A percentile compares a stretch with the other conserved stretches of the same genome.
Evolutionary conservation across 306 rosid genomes (phyloP).

Genomic region (Inga oerstediana): DNA sequence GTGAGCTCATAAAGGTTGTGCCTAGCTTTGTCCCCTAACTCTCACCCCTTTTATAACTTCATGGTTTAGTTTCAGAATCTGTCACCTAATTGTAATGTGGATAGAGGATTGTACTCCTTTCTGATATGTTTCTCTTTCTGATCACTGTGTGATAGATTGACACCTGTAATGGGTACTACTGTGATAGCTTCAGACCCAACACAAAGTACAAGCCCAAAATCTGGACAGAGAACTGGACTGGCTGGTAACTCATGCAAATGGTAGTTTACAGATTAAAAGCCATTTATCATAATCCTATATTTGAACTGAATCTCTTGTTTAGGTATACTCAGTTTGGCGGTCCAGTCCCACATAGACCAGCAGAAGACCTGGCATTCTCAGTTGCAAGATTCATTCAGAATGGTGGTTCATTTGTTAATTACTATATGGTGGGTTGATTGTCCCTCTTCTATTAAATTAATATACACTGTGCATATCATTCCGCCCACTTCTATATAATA

Average conservation of each 20-base stretch:
- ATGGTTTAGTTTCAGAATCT: not conserved
- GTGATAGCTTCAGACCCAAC: conserved; percentile 85
- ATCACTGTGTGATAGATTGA: conserved; percentile 60
- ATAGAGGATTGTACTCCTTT: not conserved
- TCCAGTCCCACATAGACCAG: conserved; percentile 78
- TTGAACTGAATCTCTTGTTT: conserved; percentile 19
- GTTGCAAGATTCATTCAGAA: conserved; percentile 85
- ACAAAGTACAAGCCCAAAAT: conserved; percentile 74
- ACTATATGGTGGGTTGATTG: conserved; percentile 71
- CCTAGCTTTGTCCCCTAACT: not conserved
- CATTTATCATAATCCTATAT: not conserved
- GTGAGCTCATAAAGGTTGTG: not conserved
- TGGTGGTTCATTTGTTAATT: conserved; percentile 86
- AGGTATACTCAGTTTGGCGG: conserved; percentile 97
- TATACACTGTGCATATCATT: not conserved
- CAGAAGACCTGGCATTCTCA: conserved; percentile 81
- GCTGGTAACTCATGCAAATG: conserved; percentile 63
- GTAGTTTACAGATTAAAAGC: not conserved
- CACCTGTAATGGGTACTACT: conserved; percentile 91
- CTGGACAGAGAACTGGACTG: conserved; percentile 98
- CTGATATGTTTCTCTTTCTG: conserved; percentile 15
- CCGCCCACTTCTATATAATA: not conserved
- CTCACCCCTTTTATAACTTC: not conserved
- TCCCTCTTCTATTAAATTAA: not conserved
- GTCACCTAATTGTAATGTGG: not conserved